A percentile compares a stretch with the other conserved stretches of the same genome.
Evolutionary conservation across 495 filamentous ascomycete species (phyloP).

Genomic region (Penicillium steckii): DNA sequence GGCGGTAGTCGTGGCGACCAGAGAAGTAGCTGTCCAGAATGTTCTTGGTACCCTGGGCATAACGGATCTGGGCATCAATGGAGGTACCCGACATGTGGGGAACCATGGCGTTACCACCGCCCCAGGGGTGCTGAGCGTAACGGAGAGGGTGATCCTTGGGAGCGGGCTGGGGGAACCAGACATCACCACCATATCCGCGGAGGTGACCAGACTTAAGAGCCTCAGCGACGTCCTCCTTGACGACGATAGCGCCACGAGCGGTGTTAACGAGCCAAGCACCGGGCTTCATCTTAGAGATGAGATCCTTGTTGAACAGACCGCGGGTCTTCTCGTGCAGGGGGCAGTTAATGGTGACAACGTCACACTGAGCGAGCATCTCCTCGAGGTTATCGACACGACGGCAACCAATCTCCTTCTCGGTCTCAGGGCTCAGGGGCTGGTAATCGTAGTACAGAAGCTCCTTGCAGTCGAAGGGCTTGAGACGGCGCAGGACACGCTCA

Average conservation of each 20-base stretch:
- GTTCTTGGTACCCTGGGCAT: conserved; percentile 82
- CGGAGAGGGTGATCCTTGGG: conserved; percentile 93
- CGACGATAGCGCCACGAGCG: conserved; percentile 96
- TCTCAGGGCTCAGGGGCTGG: conserved; percentile 83
- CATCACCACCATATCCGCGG: conserved; percentile 94
- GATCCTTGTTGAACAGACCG: conserved; percentile 98
- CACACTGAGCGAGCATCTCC: conserved; percentile 94
- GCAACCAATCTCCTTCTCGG: conserved; percentile 95
- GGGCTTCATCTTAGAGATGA: conserved; percentile 99
- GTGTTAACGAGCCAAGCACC: conserved; percentile 98
- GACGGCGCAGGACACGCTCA: conserved; percentile 92
- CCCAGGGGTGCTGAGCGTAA: conserved; percentile 89
- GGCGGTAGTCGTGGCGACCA: conserved; percentile 81
- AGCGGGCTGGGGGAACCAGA: conserved; percentile 92
- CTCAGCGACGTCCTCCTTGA: conserved; percentile 97
- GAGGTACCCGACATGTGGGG: conserved; percentile 98
- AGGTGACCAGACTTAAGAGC: conserved; percentile 92
- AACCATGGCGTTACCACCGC: conserved; percentile 96
- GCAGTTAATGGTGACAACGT: conserved; percentile 99
- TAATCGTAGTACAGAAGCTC: conserved; percentile 99
- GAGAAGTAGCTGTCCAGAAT: conserved; percentile 90
- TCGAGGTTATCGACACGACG: conserved; percentile 83
- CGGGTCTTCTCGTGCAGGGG: conserved; percentile 96
- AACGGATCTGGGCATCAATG: conserved; percentile 94
- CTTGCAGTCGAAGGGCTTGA: conserved; percentile 99